Evolutionary conservation across 441 rosid genomes (phyloP), one percentile per base, ranked within the genome.

Genomic region (Breynia disticha): DNA sequence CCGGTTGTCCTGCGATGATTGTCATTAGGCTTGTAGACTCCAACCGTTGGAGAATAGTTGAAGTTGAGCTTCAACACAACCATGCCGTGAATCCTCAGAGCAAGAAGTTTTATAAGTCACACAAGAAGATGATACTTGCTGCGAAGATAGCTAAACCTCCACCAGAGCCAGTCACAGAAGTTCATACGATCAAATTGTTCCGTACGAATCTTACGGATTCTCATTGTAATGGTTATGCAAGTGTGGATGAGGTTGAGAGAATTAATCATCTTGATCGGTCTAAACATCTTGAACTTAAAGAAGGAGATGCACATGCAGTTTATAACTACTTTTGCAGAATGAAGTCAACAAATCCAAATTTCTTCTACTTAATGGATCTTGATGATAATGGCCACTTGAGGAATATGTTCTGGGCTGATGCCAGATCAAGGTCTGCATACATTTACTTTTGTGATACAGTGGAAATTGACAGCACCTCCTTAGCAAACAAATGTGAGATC

Each of bases 401-500:
- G 75, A 90, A 84, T 69, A 85, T 86, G 4, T 81, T 86, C 50
- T 90, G 97, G 95, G 72, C 84, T 48, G 82, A 81, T 52, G 61
- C 90, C 35, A 75, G 77, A 68, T 84, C 91, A 20, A 79, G 94
- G 65, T 90, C 89, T 69, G 76, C 95, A 1, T 86, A 90, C 72
- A 59, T 67, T 59, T 74, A 77, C 65, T 90, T 86, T 28, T 70
- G 78, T 13, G 95, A 90, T 54, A 82, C 81, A 50, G 75, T 90
- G 42, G 60, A 62, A 16, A 65, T 87, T 55, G 96, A 90, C 72
- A 75, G 84, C 0, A 69, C 74, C 1, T 86, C 77, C 66, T 59
- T 84, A 69, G 79, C 95, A 19, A 66, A 77, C 28, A 51, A 75
- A 35, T 79, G 72, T 57, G 75, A 84, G 55, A 62, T 90, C 55